phyloP scores from a whole-genome alignment of 495 filamentous ascomycete species.

The Hypoxylon subgilvum region DNA sequence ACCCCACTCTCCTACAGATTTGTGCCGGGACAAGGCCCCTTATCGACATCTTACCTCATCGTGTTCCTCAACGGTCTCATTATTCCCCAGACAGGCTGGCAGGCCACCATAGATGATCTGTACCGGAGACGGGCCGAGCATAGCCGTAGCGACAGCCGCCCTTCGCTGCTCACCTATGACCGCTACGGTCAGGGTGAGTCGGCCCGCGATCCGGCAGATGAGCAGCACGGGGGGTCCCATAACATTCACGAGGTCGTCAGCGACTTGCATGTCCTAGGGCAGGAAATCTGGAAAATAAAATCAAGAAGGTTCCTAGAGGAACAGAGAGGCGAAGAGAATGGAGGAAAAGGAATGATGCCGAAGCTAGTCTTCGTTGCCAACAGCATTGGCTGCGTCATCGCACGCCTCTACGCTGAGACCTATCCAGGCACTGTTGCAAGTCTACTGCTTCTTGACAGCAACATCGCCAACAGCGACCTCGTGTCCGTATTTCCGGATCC shows the following conservation, averaged over 20 bases:
- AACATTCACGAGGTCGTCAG: slow-evolving; percentile 53
- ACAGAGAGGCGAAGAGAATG: slow-evolving; percentile 2
- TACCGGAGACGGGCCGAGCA: slow-evolving; percentile 15
- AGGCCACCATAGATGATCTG: slow-evolving; percentile 51
- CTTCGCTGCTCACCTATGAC: slow-evolving; percentile 66
- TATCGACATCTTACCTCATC: slow-evolving; percentile 48
- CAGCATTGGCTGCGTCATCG: slow-evolving; percentile 66
- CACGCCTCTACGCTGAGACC: slow-evolving; percentile 59
- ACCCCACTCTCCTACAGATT: slow-evolving; percentile 42
- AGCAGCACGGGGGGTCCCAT: slow-evolving; percentile 49
- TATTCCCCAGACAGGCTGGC: slow-evolving; percentile 59
- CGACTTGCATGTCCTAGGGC: slow-evolving; percentile 60
- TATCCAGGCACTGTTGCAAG: slow-evolving; percentile 55
- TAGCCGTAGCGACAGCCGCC: slow-evolving; percentile 30
- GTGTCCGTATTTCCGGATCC: slow-evolving; percentile 67
- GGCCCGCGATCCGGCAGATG: slow-evolving; percentile 60
- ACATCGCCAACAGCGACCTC: slow-evolving; percentile 66
- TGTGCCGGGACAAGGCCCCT: slow-evolving; percentile 30
- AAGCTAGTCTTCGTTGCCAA: slow-evolving; percentile 60
- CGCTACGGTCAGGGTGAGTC: slow-evolving; percentile 68
- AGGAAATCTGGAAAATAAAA: slow-evolving; percentile 41
- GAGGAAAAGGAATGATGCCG: slow-evolving; percentile 18
- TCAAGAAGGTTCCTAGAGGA: background rate
- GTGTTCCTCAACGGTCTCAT: slow-evolving; percentile 70
- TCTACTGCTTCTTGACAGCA: slow-evolving; percentile 65